A percentile compares a stretch with the other conserved stretches of the same genome.
Conservation (phyloP, 495 filamentous ascomycete species). For the Chaetomidium leptoderma region DNA sequence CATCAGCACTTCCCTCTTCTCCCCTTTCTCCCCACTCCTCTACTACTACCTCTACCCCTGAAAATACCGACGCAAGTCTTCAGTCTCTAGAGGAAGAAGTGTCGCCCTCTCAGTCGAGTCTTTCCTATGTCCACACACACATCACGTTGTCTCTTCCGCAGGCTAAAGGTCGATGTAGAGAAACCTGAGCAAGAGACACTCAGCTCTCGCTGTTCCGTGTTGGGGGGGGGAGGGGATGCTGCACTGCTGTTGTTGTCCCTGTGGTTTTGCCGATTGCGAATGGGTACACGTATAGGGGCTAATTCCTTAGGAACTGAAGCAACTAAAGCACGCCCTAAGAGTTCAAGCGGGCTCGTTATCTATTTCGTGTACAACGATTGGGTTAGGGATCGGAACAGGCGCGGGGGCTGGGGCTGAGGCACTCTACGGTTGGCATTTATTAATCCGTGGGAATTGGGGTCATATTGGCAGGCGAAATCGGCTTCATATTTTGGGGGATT, state of each 20-base stretch:
- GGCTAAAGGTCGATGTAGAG: slow-evolving; percentile 39
- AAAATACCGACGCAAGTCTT: slow-evolving; percentile 19
- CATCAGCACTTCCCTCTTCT: slow-evolving; percentile 7
- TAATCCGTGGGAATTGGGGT: neutral
- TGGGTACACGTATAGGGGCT: slow-evolving; percentile 27
- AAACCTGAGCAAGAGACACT: slow-evolving; percentile 30
- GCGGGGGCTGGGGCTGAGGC: too few species aligned
- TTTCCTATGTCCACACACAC: slow-evolving; percentile 7
- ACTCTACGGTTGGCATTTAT: neutral
- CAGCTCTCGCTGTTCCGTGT: slow-evolving; percentile 1
- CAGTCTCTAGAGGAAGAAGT: slow-evolving; percentile 19
- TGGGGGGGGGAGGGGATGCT: neutral
- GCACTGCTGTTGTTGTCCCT: neutral
- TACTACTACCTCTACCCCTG: neutral
- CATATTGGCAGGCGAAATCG: too few species aligned
- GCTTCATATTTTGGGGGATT: neutral
- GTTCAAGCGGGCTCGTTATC: slow-evolving; percentile 1
- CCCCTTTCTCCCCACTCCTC: slow-evolving; percentile 4
- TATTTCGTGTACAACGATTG: neutral
- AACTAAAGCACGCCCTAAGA: slow-evolving; percentile 25
- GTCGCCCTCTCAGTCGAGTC: slow-evolving; percentile 3
- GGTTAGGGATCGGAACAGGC: neutral
- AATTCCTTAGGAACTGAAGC: slow-evolving; percentile 41
- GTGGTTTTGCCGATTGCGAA: neutral
- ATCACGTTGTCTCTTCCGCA: slow-evolving; percentile 26